A percentile compares a stretch with the other conserved stretches of the same genome.
Conservation (phyloP, 768 basidiomycete genomes). For the Roridomyces roridus region DNA sequence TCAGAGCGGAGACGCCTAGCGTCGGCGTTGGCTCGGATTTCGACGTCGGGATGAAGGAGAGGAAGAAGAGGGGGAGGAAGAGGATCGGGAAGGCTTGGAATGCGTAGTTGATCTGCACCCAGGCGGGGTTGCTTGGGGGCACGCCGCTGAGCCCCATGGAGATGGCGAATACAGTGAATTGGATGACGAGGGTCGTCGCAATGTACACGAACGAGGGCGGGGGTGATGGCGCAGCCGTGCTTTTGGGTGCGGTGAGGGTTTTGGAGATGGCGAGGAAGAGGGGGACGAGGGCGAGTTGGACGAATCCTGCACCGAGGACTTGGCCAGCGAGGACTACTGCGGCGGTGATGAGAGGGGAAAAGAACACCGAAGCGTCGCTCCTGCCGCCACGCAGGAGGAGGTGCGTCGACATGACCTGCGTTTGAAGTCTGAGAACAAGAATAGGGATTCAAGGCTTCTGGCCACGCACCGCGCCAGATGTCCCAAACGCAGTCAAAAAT, state of each 20-base stretch:
- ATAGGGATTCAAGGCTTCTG: too few relatives aligned
- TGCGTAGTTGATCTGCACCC: constrained; percentile 9
- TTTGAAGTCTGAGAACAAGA: not conserved
- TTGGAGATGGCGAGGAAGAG: not conserved
- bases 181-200: not conserved
- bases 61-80: constrained; percentile 20
- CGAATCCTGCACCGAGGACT: constrained; percentile 7
- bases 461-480: constrained; percentile 1
- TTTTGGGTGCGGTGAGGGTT: not conserved
- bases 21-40: too few relatives aligned
- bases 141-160: not conserved
- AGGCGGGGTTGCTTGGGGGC: not conserved
- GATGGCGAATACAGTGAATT: constrained; percentile 5
- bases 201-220: constrained; percentile 5
- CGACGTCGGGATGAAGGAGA: not conserved
- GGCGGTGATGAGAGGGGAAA: not conserved
- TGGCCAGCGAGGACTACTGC: constrained; percentile 5
- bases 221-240: not conserved
- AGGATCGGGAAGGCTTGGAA: constrained; percentile 18
- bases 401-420: constrained; percentile 14
- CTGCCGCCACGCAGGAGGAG: constrained; percentile 2
- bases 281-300: constrained; percentile 10
- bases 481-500: constrained; percentile 10
- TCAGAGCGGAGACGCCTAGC: not conserved
- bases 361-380: not conserved